Conservation (phyloP, 2,329 filamentous ascomycete genomes). For the Colletotrichum sp. region DNA sequence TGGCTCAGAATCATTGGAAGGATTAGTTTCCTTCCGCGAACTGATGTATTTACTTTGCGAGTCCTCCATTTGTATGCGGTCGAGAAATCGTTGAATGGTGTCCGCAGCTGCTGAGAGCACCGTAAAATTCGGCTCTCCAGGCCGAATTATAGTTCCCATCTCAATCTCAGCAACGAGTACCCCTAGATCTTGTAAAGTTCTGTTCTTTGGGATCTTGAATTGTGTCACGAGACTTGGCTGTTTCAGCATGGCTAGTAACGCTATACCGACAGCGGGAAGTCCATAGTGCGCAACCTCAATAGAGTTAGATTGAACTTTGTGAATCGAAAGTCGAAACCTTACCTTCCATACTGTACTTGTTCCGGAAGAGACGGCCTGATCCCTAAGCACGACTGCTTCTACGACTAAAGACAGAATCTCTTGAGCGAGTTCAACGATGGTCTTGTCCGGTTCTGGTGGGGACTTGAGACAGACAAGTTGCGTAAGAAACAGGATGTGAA, state of each 20-base stretch:
- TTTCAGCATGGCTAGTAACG: background rate
- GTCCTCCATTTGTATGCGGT: background rate
- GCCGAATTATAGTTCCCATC: background rate
- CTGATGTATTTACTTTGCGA: background rate
- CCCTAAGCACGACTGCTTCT: background rate
- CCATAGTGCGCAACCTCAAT: background rate
- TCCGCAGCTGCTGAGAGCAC: background rate
- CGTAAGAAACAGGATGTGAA: background rate
- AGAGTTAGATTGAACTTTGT: background rate
- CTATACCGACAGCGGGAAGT: background rate
- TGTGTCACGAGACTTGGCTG: background rate
- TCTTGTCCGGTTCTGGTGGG: background rate
- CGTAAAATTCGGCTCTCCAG: background rate
- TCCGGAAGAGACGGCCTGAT: background rate
- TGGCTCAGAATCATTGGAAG: background rate
- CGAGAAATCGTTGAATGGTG: background rate
- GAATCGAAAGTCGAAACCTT: background rate
- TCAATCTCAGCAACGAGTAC: background rate
- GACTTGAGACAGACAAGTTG: background rate
- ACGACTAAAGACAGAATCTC: background rate
- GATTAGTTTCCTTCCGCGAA: background rate
- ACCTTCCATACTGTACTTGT: background rate
- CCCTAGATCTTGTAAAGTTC: background rate
- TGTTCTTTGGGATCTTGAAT: background rate
- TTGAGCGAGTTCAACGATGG: background rate